phyloP scores from a whole-genome alignment of 805 yeast genomes.

The Tetrapisispora namnaoensis region DNA sequence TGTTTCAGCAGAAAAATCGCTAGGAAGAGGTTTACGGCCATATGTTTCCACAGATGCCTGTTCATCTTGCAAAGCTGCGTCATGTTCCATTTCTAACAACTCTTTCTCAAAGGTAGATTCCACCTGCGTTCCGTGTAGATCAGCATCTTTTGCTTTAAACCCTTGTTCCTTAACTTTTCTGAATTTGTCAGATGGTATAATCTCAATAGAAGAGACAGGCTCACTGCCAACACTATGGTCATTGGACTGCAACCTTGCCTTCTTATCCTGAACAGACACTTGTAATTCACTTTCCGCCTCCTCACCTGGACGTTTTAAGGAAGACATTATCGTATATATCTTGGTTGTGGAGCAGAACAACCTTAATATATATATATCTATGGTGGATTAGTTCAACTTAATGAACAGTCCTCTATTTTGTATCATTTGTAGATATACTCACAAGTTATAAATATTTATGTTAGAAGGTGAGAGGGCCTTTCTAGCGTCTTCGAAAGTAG shows the following conservation, averaged over 20 bases:
- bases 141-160: constrained; percentile 23
- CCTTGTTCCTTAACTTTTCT: constrained; percentile 25
- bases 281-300: constrained; percentile 7
- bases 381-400: too few relatives aligned
- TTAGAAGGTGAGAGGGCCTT: too few relatives aligned
- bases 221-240: constrained; percentile 28
- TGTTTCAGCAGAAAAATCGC: constrained; percentile 37
- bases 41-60: constrained; percentile 29
- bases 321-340: neutral
- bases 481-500: too few relatives aligned
- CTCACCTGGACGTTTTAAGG: constrained; percentile 16
- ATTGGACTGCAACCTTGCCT: constrained; percentile 19
- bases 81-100: constrained; percentile 25
- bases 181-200: constrained; percentile 25
- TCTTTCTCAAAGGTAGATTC: constrained; percentile 24
- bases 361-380: too few relatives aligned
- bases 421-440: too few relatives aligned
- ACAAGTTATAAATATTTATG: too few relatives aligned
- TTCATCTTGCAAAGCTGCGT: constrained; percentile 17
- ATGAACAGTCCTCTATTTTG: too few relatives aligned
- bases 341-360: too few relatives aligned
- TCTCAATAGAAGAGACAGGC: constrained; percentile 28
- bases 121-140: constrained; percentile 15
- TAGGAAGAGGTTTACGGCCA: constrained; percentile 51
- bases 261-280: constrained; percentile 13